Conservation (phyloP, 169 alveolate species). For the Cryptosporidium sp. region DNA sequence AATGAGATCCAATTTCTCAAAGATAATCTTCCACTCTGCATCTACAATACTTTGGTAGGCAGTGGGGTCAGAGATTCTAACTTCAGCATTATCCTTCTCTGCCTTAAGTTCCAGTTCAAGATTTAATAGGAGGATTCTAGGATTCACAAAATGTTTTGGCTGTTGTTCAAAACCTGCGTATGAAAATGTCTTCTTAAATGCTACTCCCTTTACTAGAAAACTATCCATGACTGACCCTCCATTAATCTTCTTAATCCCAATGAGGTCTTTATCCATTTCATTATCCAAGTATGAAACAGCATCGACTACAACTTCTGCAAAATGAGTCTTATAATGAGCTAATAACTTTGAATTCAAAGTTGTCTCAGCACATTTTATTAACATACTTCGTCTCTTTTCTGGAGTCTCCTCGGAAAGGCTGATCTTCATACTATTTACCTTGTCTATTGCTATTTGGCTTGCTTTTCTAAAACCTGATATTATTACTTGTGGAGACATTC, state of each 20-base stretch:
- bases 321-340: conserved; percentile 93
- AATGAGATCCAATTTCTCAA: conserved; percentile 93
- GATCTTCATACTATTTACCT: conserved; percentile 82
- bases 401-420: conserved; percentile 80
- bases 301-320: conserved; percentile 94
- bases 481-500: conserved; percentile 95
- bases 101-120: conserved; percentile 97
- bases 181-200: conserved; percentile 98
- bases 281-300: conserved; percentile 95
- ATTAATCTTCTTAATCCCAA: conserved; percentile 96
- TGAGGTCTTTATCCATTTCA: conserved; percentile 91
- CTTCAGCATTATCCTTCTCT: conserved; percentile 99
- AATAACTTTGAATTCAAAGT: conserved; percentile 95
- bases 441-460: conserved; percentile 85
- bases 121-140: conserved; percentile 94
- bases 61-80: conserved; percentile 82
- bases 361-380: conserved; percentile 97
- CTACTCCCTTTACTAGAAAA: conserved; percentile 95
- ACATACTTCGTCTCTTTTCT: conserved; percentile 88
- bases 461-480: conserved; percentile 95
- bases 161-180: conserved; percentile 99
- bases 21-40: conserved; percentile 98
- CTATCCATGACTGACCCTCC: conserved; percentile 96
- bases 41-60: conserved; percentile 96
- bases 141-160: conserved; percentile 94